Base-by-base conservation (phyloP, 169 alveolate species). In the Plasmodium gallinaceum region DNA sequence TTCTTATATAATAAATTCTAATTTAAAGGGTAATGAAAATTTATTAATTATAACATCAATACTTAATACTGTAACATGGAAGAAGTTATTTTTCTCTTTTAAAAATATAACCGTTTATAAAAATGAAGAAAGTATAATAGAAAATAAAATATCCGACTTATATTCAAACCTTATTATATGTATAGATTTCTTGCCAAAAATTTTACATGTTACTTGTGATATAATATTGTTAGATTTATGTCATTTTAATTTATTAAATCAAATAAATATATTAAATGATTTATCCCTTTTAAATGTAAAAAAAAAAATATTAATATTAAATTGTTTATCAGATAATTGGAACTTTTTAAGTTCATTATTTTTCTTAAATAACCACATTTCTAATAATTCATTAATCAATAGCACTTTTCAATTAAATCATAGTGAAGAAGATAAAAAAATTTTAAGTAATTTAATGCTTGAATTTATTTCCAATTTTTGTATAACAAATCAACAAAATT, bases 101-200 rank as follows among this genome's bases (percentile, higher is more conserved):
- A 24, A 60, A 8, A 16, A 86, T 66, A 39, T 54, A n/a, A 58
- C 86, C 4, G 54, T 86, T 16, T 86, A 86, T 71, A 65, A 60
- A 8, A 71, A n/a, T 52, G 92, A 86, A 52, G 92, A 86, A 22
- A 57, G 66, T 9, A 57, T 57, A 60, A 60, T 60, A 20, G 69
- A 60, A 9, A 60, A 60, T 24, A 60, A 60, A 24, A 12, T 60
- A 60, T 9, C 26, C 14, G 9, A 60, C 22, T 7, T 0, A 10
- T 0, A 60, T 60, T 20, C 26, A 4, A 86, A 86, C 45, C 46
- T 86, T 18, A 86, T 86, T 37, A 86, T 86, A 39, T 86, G 92
- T 61, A 54, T 86, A 3, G 92, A 86, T 46, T 86, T 86, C 45
- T 60, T 86, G 10, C 92, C 92, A 7, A 86, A 86, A 52, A 86